phyloP scores from a whole-genome alignment of 192 early-diverging fungal genomes.

The Podila horticola region DNA sequence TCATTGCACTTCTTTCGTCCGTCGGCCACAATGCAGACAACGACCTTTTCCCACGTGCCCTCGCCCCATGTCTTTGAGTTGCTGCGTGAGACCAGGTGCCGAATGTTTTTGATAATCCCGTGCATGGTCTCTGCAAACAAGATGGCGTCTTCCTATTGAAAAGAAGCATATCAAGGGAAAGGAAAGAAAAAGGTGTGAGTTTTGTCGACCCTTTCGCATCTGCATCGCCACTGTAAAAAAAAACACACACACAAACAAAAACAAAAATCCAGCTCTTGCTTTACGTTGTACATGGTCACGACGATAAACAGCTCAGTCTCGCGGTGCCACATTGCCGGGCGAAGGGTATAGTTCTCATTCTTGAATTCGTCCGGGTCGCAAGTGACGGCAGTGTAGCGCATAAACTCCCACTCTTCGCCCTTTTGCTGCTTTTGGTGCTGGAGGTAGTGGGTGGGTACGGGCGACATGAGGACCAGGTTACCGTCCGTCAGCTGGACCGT shows the following conservation, averaged over 20 bases:
- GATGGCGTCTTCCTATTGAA: constrained; percentile 64
- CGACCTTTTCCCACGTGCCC: constrained; percentile 78
- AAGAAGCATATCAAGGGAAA: neutral
- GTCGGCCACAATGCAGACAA: constrained; percentile 76
- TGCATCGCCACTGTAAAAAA: constrained; percentile 9
- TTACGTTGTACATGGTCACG: constrained; percentile 79
- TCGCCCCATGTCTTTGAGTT: constrained; percentile 65
- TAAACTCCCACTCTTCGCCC: constrained; percentile 75
- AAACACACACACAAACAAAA: constrained; percentile 6
- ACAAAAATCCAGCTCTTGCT: constrained; percentile 3
- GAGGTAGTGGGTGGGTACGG: constrained; percentile 70
- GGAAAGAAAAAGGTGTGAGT: constrained; percentile 7
- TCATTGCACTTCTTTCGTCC: constrained; percentile 59
- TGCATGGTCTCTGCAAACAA: constrained; percentile 72
- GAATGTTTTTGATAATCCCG: constrained; percentile 74
- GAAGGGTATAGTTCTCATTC: constrained; percentile 66
- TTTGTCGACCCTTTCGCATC: neutral
- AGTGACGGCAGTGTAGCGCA: constrained; percentile 79
- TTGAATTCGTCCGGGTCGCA: constrained; percentile 75
- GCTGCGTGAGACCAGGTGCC: constrained; percentile 64
- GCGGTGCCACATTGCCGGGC: constrained; percentile 63
- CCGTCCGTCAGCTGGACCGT: constrained; percentile 70
- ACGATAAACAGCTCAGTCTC: constrained; percentile 77
- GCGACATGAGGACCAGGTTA: constrained; percentile 75
- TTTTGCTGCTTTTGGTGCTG: constrained; percentile 58